Base-by-base conservation (phyloP, 208 protist genomes). In the Lotmaria passim region DNA sequence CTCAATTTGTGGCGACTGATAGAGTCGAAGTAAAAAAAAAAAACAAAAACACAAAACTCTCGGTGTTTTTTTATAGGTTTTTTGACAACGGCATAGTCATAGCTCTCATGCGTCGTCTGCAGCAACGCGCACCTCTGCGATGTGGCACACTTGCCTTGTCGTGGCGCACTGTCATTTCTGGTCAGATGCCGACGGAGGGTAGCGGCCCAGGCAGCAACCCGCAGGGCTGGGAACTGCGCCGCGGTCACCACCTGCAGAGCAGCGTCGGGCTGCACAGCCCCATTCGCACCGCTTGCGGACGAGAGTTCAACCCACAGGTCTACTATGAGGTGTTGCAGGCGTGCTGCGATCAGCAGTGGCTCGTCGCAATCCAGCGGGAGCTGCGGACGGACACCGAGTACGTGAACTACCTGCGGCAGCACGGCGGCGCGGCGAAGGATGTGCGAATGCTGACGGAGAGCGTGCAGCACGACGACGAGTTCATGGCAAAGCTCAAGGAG, bases 251-350 rank as follows among this genome's bases (percentile, higher is more conserved):
- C 60, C 71, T 95, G 38, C 81, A 90, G 39, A 91, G 81, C 68
- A 93, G 85, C 52, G 74, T 90, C 0, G 87, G 87, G 7, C 78
- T 92, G 23, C 87, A 92, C 73, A 79, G 67, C 3, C 65, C 85
- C 3, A 85, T 89, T 24, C 51, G 64, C 47, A 95, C 90, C 19
- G 90, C 90, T 17, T 95, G 90, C 65, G 90, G 90, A 12, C 87
- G 90, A 19, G 66, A 64, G n/a, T 95, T 95, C 56, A 82, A 92
- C 64, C 85, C 87, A 17, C 80, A 91, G 64, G 48, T 90, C 10
- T 93, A 93, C 72, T 83, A 93, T 69, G 90, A 95, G 67, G 73
- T 93, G 30, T 64, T 95, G 41, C 90, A 95, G 81, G 90, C 90
- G 3, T 93, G 87, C 73, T 93, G 87, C 52, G 87, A 95, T 67